phyloP scores from a whole-genome alignment of 78 protist species.

The Pigoraptor vietnamica region DNA sequence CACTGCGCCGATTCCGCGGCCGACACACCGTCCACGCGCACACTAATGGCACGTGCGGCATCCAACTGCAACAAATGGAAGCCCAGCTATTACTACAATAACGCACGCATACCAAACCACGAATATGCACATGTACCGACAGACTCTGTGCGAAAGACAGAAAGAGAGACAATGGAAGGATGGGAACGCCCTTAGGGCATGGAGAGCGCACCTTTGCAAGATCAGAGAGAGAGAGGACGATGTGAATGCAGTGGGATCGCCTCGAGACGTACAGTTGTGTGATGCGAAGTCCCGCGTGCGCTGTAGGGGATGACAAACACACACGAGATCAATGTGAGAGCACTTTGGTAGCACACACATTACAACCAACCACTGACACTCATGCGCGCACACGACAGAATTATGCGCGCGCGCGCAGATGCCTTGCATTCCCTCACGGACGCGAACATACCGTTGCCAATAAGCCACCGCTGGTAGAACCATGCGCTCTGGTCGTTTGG shows the following conservation, averaged over 20 bases:
- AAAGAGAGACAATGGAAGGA: too few species aligned
- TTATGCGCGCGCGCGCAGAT: not conserved
- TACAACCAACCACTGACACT: not conserved
- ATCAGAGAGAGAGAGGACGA: not conserved
- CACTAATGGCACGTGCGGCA: too few species aligned
- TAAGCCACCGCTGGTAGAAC: conserved; percentile 83
- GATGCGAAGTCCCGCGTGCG: not conserved
- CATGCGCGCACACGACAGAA: not conserved
- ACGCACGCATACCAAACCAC: too few species aligned
- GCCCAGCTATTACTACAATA: too few species aligned
- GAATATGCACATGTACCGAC: too few species aligned
- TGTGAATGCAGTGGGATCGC: not conserved
- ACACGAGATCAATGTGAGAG: too few species aligned
- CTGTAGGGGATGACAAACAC: not conserved
- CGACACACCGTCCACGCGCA: too few species aligned
- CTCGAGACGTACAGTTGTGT: not conserved
- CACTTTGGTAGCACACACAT: too few species aligned
- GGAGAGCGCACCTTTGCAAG: not conserved
- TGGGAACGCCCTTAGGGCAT: too few species aligned
- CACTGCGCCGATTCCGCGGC: too few species aligned
- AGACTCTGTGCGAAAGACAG: too few species aligned
- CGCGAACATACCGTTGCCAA: not conserved
- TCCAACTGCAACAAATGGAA: too few species aligned
- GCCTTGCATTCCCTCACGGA: not conserved
- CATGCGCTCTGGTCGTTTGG: conserved; percentile 91